Evolutionary conservation across 2,329 filamentous ascomycete species (phyloP).

Genomic region (Cercospora sesami): DNA sequence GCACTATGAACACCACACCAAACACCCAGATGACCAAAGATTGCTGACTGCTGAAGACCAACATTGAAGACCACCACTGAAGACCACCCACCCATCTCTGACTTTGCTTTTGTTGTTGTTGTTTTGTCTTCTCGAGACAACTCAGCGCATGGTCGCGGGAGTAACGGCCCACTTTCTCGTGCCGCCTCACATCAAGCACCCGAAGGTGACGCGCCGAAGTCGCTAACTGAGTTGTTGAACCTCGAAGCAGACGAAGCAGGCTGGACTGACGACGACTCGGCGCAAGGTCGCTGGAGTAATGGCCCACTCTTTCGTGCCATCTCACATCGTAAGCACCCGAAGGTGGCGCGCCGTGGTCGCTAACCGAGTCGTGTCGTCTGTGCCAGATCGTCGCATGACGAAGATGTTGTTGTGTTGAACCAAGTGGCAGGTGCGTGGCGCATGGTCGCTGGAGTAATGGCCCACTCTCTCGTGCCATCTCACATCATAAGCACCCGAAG

Average conservation of each 20-base stretch:
- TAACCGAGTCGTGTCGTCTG: background rate
- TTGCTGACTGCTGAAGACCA: background rate
- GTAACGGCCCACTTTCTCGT: conserved; percentile 5
- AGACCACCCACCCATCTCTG: conserved; percentile 1
- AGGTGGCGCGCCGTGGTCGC: background rate
- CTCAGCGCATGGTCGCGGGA: conserved; percentile 8
- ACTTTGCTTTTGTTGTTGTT: background rate
- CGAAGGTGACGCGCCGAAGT: background rate
- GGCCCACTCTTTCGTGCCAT: conserved; percentile 5
- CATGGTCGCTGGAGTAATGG: conserved; percentile 7
- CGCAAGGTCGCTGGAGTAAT: conserved; percentile 6
- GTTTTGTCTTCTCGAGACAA: background rate
- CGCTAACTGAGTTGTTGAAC: background rate
- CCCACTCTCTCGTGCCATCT: conserved; percentile 7
- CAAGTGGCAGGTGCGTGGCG: background rate
- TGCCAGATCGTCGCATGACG: background rate
- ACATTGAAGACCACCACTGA: background rate
- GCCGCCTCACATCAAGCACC: conserved; percentile 7
- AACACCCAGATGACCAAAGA: background rate
- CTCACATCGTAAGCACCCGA: conserved; percentile 9
- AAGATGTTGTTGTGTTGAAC: background rate
- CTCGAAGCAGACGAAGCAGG: background rate
- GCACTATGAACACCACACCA: background rate
- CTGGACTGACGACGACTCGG: background rate
- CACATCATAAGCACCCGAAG: conserved; percentile 9